Evolutionary conservation across 164 flowering plant species (phyloP).

Genomic region (Magnolia officinalis): DNA sequence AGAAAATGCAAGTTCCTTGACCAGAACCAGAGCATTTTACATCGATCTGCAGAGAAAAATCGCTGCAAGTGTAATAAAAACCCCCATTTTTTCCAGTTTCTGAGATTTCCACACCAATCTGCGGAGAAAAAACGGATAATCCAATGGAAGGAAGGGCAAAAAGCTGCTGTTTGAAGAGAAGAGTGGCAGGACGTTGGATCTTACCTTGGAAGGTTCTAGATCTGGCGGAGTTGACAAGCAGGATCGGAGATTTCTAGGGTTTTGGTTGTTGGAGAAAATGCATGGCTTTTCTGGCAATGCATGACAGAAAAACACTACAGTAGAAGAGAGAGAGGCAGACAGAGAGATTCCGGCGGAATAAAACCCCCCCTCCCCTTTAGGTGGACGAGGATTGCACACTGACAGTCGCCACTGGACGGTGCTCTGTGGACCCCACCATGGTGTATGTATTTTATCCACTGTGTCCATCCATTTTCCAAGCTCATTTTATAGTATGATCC

Average conservation of each 20-base stretch:
- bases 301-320: not conserved
- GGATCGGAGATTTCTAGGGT: constrained; percentile 4
- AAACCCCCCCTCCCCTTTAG: not conserved
- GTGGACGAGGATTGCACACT: not conserved
- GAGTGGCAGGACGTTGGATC: not conserved
- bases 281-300: not conserved
- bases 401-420: not conserved
- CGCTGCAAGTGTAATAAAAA: too few relatives aligned
- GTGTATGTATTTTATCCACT: too few relatives aligned
- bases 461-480: too few relatives aligned
- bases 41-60: constrained; percentile 5
- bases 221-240: not conserved
- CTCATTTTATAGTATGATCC: too few relatives aligned
- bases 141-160: not conserved
- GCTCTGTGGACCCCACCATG: not conserved
- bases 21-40: not conserved
- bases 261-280: not conserved
- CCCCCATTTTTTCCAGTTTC: not conserved
- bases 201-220: constrained; percentile 12
- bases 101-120: not conserved
- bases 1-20: constrained; percentile 3
- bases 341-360: not conserved
- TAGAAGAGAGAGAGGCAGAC: not conserved
- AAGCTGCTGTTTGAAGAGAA: not conserved
- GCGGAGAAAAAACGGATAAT: not conserved